These are phyloP conservation scores for Neofusicoccum kwambonambiense DNA, from an alignment of 2,329 filamentous ascomycete species.

Conservation along the genomic window DNA sequence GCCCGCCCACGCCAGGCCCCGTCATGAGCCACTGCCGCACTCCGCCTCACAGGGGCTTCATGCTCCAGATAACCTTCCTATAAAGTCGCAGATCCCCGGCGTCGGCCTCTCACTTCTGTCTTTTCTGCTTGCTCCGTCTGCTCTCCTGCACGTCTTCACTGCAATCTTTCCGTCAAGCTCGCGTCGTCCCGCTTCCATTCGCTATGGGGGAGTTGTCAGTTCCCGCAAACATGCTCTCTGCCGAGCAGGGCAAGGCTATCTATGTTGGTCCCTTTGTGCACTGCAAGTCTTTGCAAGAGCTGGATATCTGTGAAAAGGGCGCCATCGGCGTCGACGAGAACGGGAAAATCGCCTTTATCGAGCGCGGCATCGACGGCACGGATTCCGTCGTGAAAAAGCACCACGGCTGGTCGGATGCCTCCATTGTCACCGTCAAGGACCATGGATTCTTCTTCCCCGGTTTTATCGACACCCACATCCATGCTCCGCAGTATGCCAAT, in stretches of 20 bases:
- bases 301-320: conserved; percentile 50
- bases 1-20: not conserved
- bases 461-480: conserved; percentile 91
- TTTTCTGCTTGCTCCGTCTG: not conserved
- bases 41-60: not conserved
- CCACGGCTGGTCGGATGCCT: conserved; percentile 40
- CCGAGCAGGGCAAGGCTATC: conserved; percentile 29
- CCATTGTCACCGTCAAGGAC: conserved; percentile 38
- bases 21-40: not conserved
- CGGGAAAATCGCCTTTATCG: conserved; percentile 52
- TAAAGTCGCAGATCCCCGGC: not conserved
- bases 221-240: not conserved
- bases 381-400: conserved; percentile 28
- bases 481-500: conserved; percentile 94
- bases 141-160: not conserved
- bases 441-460: conserved; percentile 80
- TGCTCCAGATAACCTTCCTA: not conserved
- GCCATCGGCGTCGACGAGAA: conserved; percentile 52
- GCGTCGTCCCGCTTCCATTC: not conserved
- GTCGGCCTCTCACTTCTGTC: not conserved
- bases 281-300: conserved; percentile 45
- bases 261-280: conserved; percentile 65
- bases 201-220: not conserved
- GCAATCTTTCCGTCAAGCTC: not conserved
- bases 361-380: conserved; percentile 32